phyloP scores from a whole-genome alignment of 2,329 filamentous ascomycete species.

The Diaporthe sp. region DNA sequence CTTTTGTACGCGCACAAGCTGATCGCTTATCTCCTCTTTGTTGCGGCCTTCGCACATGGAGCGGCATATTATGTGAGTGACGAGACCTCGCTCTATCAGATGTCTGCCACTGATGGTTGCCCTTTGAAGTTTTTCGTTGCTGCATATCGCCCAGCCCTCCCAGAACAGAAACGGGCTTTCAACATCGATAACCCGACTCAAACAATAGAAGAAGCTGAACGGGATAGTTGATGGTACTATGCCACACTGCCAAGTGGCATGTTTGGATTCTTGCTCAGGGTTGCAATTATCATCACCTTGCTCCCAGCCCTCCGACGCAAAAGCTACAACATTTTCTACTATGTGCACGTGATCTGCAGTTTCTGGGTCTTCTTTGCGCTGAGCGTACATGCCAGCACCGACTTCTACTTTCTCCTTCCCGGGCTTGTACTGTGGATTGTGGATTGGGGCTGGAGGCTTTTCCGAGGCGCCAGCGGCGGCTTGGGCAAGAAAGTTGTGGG shows the following conservation, averaged over 20 bases:
- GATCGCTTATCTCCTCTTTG: constrained; percentile 28
- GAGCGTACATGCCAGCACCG: constrained; percentile 35
- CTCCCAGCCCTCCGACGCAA: constrained; percentile 33
- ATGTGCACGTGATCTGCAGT: constrained; percentile 31
- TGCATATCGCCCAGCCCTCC: not conserved
- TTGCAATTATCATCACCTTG: constrained; percentile 31
- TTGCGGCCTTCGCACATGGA: constrained; percentile 29
- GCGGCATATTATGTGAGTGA: constrained; percentile 33
- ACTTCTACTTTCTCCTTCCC: constrained; percentile 36
- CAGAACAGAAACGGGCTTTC: constrained; percentile 25
- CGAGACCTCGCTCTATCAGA: no score
- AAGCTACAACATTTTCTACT: constrained; percentile 36
- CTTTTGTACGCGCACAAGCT: constrained; percentile 35
- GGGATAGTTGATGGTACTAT: constrained; percentile 16
- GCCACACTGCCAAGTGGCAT: constrained; percentile 32
- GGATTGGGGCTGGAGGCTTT: constrained; percentile 33
- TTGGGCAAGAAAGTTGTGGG: constrained; percentile 8
- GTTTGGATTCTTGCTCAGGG: constrained; percentile 7
- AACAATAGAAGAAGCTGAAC: constrained; percentile 29
- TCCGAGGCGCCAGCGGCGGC: constrained; percentile 26
- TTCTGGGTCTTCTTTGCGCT: constrained; percentile 22
- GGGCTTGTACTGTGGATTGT: constrained; percentile 30
- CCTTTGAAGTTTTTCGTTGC: not conserved
- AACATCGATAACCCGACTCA: constrained; percentile 35
- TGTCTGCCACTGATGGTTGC: not conserved